Evolutionary conservation across 768 basidiomycete species (phyloP).

Genomic region (Leccinellum albellum): DNA sequence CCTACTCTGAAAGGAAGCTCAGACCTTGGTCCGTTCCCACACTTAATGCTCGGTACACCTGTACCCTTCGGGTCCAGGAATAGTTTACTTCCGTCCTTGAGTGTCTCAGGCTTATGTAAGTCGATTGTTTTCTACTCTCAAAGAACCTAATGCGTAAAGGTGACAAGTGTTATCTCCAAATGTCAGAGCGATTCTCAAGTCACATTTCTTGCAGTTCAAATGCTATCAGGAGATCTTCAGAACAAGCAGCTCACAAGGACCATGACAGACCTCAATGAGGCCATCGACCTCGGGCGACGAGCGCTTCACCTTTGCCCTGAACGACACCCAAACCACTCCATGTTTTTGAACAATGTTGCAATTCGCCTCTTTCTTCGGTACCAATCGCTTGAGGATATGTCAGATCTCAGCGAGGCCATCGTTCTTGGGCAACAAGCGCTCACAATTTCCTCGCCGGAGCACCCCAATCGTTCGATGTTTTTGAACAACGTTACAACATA

Average conservation of each 20-base stretch:
- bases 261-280: neutral
- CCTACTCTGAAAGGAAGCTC: too few relatives aligned
- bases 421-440: neutral
- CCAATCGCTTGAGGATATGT: neutral
- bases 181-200: neutral
- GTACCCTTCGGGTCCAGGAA: too few relatives aligned
- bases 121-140: too few relatives aligned
- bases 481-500: neutral
- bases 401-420: neutral
- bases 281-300: neutral
- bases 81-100: too few relatives aligned
- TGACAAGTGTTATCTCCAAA: neutral
- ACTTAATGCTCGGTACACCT: too few relatives aligned
- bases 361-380: neutral
- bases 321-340: neutral
- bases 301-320: neutral
- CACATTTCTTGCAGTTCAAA: neutral
- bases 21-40: too few relatives aligned
- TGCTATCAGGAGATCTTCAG: neutral
- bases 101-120: too few relatives aligned
- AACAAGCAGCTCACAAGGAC: neutral
- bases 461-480: neutral
- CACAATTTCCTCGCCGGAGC: neutral
- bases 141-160: too few relatives aligned
- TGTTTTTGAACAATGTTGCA: neutral